Base-by-base conservation (phyloP, 257 asterid genomes). In the Salvia splendens region DNA sequence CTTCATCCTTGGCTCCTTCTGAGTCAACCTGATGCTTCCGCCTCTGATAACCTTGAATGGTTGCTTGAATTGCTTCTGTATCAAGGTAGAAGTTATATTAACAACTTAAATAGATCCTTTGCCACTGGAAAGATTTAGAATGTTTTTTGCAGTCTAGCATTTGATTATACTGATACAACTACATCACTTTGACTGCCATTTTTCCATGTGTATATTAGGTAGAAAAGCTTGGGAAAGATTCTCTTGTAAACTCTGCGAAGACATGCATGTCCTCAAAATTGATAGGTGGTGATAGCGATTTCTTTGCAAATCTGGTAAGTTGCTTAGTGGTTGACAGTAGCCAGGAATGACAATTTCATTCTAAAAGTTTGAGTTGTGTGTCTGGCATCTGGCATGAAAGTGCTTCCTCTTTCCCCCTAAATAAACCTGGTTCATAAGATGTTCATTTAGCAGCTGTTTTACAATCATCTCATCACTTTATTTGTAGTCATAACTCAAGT, bases 191-290 rank as follows among this genome's bases (percentile, higher is more conserved):
- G 35, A 51, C 79, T 73, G 46, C 73, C 24, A 20, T 33, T 58
- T 67, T 75, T 16, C 59, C 68, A 36, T 71, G 61, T 64, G n/a
- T 74, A 94, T 40, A 2, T 8, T 8, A 40, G 99, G 99, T 91
- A 41, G 97, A 91, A 64, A 94, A 84, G 61, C 97, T 94, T 65
- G 99, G 97, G 28, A 94, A 87, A 76, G 97, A 94, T 74, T 85
- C 90, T 68, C 85, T 91, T 60, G 55, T 94, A 61, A 94, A 91
- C 77, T 86, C 85, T 82, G 97, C 99, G 78, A 94, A 88, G 96
- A 94, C 99, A 67, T 85, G 97, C 87, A 91, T 94, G 96, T 91
- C 97, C 51, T 94, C 97, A 30, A 94, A 94, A 91, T 65, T 91
- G 78, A 94, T 94, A 47, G 92, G 91, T 12, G 84, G 81, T 45